Evolutionary conservation across 495 filamentous ascomycete species (phyloP), one percentile per base, ranked within the genome.

Genomic region (Lepidopterella palustris): DNA sequence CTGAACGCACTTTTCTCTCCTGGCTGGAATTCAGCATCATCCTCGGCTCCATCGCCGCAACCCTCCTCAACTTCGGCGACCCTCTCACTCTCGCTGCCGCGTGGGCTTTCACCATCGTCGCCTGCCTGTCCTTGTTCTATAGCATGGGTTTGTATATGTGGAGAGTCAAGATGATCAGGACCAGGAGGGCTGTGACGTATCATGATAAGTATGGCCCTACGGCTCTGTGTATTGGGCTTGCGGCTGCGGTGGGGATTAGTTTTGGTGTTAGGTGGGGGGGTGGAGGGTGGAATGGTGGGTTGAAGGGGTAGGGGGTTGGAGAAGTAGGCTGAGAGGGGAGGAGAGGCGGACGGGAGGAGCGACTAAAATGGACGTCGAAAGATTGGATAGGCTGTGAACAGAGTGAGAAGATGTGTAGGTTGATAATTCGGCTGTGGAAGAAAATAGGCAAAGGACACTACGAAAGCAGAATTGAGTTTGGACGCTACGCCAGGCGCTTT

Each of bases 11-110:
- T 11, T 98, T 96, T 74, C 81, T 98, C 61, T 87, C 90, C 35
- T 98, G 93, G 93, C 88, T 97, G 57, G 92, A 98, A 74, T 97
- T 93, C 77, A 88, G 85, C 50, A 93, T 98, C 74, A 87, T 96
- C 70, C 83, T 98, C 24, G 89, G 88, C 65, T 87, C 89, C 57
- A 96, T 98, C 59, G 92, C 93, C 5, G 88, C 89, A 20, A 88
- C 91, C 4, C 77, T 97, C 31, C 83, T 98, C 42, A 98, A 98
- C 77, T 98, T 98, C 70, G 83, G 85, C 48, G 74, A 82, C 31
- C 70, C 73, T 26, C 72, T 77, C 47, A 56, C 61, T 53, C 52
- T 81, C 32, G 78, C 85, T 18, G 85, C 92, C 45, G 70, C 81
- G 2, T 87, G 85, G 9, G 83, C 89, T 0, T 97, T 97, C 72